phyloP scores from a whole-genome alignment of 2,329 filamentous ascomycete genomes.

The Magnaporthiopsis incrustans region DNA sequence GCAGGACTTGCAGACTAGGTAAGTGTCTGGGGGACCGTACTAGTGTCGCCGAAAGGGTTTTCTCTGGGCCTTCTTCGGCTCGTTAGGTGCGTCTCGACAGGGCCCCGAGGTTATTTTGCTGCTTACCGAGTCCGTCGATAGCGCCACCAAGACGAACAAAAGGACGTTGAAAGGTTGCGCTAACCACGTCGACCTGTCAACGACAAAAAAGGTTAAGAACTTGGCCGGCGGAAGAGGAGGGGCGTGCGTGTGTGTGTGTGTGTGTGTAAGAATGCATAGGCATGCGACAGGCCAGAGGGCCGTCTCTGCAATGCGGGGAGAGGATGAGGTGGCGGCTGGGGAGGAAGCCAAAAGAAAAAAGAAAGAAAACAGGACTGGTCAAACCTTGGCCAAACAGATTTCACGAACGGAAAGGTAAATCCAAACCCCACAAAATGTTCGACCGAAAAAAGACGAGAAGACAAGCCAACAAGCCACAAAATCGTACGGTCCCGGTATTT shows the following conservation, averaged over 20 bases:
- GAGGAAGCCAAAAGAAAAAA: no score
- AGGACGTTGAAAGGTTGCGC: neutral
- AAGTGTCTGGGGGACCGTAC: neutral
- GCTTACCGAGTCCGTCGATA: neutral
- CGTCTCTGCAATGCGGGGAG: neutral
- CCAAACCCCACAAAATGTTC: neutral
- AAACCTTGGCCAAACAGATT: neutral
- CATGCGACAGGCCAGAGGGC: neutral
- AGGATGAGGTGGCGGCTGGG: neutral
- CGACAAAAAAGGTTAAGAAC: neutral
- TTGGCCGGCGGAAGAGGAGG: no score
- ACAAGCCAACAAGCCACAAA: no score
- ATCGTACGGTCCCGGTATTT: no score
- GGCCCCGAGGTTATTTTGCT: neutral
- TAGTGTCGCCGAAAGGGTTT: neutral
- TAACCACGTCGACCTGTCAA: neutral
- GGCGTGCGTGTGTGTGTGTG: no score
- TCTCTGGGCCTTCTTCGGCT: neutral
- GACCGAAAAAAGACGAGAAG: no score
- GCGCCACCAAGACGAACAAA: neutral
- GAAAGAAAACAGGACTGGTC: neutral
- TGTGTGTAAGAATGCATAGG: no score
- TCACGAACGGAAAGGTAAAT: neutral
- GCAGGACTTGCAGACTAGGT: no score
- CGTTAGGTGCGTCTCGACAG: neutral